phyloP scores from a whole-genome alignment of 2,329 filamentous ascomycete genomes.

The Scedosporium dehoogii region DNA sequence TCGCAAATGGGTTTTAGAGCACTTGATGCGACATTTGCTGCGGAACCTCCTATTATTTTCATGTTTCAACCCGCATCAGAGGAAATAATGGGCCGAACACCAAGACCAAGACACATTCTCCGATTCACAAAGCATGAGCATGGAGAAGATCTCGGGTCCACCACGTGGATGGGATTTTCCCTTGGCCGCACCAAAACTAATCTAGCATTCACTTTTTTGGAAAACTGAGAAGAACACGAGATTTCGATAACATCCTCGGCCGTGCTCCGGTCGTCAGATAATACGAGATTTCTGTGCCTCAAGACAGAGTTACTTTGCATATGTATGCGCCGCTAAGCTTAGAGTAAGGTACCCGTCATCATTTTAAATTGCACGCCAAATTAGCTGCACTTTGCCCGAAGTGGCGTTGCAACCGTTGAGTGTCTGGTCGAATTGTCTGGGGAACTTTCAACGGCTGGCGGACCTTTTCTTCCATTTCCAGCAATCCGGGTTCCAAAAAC shows the following conservation, averaged over 20 bases:
- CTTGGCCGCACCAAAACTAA: too few relatives aligned
- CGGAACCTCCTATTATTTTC: neutral
- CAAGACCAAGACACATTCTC: neutral
- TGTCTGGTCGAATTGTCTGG: too few relatives aligned
- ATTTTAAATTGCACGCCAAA: neutral
- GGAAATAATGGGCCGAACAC: neutral
- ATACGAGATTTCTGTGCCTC: too few relatives aligned
- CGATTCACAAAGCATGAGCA: neutral
- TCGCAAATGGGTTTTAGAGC: neutral
- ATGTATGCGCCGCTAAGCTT: neutral
- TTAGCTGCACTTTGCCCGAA: neutral
- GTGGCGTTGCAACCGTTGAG: neutral
- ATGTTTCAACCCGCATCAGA: neutral
- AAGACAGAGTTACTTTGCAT: neutral
- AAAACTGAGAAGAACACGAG: neutral
- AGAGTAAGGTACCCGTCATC: neutral
- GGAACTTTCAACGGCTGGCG: too few relatives aligned
- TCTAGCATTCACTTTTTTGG: neutral
- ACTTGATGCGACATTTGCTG: neutral
- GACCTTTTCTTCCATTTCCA: too few relatives aligned
- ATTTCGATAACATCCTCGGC: neutral
- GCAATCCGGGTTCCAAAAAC: too few relatives aligned
- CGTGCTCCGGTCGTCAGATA: neutral
- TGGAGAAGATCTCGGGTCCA: neutral
- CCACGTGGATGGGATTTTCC: neutral